Conservation (phyloP, 129 eudicot species). For the Artemisia argyi region DNA sequence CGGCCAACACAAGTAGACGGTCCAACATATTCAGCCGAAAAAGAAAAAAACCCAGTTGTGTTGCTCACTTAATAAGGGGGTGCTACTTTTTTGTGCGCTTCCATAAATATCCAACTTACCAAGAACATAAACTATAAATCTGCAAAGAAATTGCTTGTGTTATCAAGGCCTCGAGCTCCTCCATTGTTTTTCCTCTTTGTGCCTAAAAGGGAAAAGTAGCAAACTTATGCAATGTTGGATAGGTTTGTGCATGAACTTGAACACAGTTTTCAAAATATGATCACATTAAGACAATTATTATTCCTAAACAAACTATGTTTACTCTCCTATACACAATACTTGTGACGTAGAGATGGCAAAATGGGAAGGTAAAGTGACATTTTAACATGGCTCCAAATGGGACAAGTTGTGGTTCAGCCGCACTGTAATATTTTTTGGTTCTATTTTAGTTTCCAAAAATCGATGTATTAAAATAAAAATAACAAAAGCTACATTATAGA, state of each 20-base stretch:
- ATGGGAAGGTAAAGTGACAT: not conserved
- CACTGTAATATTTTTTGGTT: no score
- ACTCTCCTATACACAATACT: not conserved
- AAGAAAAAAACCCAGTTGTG: no score
- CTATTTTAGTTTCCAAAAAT: no score
- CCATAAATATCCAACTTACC: slow-evolving; percentile 4
- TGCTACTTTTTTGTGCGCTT: not conserved
- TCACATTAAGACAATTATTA: not conserved
- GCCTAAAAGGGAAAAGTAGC: slow-evolving; percentile 38
- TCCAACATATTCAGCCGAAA: no score
- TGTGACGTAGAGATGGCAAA: not conserved
- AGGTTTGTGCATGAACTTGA: not conserved
- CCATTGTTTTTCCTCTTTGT: slow-evolving; percentile 59
- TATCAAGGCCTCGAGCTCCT: slow-evolving; percentile 48
- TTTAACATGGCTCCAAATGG: no score
- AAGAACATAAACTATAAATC: slow-evolving; percentile 42
- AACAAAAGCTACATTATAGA: no score
- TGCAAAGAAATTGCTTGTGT: slow-evolving; percentile 60
- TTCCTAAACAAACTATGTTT: not conserved
- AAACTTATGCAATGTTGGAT: not conserved
- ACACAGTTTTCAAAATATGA: not conserved
- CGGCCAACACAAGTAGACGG: no score
- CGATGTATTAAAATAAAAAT: no score
- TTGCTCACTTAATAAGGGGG: no score
- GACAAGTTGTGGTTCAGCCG: no score